Percentiles rank a stretch among this genome's conserved stretches.
These are phyloP conservation scores for Eutrema salsugineum DNA, from an alignment of 441 rosid species.

Conservation along the genomic window DNA sequence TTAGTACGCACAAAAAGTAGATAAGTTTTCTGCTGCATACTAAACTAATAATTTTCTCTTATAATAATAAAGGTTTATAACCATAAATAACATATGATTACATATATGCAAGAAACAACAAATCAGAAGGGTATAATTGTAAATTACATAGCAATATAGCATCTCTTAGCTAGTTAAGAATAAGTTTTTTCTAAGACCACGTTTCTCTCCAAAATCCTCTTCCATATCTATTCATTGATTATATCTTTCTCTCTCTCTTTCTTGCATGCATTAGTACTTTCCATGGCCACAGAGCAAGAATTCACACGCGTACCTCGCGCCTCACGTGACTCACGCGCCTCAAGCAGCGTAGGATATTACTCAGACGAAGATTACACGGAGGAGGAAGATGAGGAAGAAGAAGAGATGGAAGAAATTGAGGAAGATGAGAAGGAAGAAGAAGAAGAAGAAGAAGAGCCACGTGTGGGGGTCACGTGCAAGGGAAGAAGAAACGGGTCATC, in stretches of 20 bases:
- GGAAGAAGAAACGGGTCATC: slow-evolving; percentile 23
- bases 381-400: slow-evolving; percentile 33
- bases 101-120: background rate
- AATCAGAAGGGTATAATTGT: background rate
- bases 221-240: background rate
- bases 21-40: background rate
- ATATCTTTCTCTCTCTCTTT: slow-evolving; percentile 1
- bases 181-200: background rate
- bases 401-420: slow-evolving; percentile 15
- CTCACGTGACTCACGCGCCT: slow-evolving; percentile 35
- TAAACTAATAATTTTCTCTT: background rate
- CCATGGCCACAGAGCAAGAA: slow-evolving; percentile 39
- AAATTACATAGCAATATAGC: background rate
- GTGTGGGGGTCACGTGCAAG: slow-evolving; percentile 13
- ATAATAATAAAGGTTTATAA: background rate
- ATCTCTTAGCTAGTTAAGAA: background rate
- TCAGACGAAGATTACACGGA: slow-evolving; percentile 37
- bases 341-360: slow-evolving; percentile 28
- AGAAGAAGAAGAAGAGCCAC: slow-evolving; percentile 28
- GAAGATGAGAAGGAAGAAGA: slow-evolving; percentile 4
- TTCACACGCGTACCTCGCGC: slow-evolving; percentile 30
- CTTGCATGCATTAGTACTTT: slow-evolving; percentile 10
- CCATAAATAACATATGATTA: background rate
- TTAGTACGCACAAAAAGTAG: background rate
- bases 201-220: slow-evolving; percentile 13